A percentile compares a stretch with the other conserved stretches of the same genome.
Conservation (phyloP, 352 stramenopile species). For the Globisporangium acanthophoron region DNA sequence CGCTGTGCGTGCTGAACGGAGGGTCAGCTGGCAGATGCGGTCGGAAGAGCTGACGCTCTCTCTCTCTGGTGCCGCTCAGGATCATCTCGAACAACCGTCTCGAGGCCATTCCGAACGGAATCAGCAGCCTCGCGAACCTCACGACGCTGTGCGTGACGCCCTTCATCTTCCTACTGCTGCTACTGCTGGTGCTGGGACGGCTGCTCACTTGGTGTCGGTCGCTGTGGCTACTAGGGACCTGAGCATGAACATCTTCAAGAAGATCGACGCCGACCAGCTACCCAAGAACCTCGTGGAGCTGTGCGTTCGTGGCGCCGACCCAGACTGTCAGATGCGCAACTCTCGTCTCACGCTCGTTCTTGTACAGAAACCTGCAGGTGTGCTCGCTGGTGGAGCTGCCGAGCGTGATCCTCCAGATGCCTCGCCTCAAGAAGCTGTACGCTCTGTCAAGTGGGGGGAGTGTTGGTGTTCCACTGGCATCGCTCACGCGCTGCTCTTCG, state of each 20-base stretch:
- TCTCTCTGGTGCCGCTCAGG: conserved; percentile 1
- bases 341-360: background rate
- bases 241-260: conserved; percentile 19
- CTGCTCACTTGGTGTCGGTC: background rate
- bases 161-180: background rate
- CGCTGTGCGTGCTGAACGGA: conserved; percentile 15
- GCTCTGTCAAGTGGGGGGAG: background rate
- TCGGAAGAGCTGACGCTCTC: background rate
- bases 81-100: conserved; percentile 18
- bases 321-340: too few relatives aligned
- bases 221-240: conserved; percentile 9
- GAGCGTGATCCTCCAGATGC: conserved; percentile 25
- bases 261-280: conserved; percentile 7
- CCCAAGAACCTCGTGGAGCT: conserved; percentile 14
- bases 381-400: conserved; percentile 26
- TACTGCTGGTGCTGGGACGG: background rate
- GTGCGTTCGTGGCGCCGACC: conserved; percentile 1
- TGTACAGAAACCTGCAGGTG: conserved; percentile 18
- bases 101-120: conserved; percentile 12
- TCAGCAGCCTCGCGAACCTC: conserved; percentile 13
- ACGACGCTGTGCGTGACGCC: conserved; percentile 15
- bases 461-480: background rate
- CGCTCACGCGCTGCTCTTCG: background rate
- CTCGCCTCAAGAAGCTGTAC: conserved; percentile 28
- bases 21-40: background rate